A percentile compares a stretch with the other conserved stretches of the same genome.
Conservation (phyloP, 306 rosid genomes). For the Macrotyloma uniflorum region DNA sequence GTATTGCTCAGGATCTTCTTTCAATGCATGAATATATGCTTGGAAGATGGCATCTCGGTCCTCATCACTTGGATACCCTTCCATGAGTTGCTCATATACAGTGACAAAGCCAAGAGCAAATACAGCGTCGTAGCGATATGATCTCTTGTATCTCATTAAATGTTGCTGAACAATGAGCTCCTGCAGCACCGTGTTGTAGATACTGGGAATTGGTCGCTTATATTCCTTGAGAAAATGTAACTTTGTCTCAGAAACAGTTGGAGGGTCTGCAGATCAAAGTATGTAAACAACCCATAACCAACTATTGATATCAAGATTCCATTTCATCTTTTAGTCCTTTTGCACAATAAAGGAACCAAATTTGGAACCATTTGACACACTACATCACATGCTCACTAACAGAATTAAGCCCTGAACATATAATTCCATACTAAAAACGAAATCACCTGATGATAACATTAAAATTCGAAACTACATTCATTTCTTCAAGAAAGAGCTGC, state of each 20-base stretch:
- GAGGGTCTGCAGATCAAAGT: slow-evolving; percentile 60
- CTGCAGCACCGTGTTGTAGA: slow-evolving; percentile 86
- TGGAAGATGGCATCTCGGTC: slow-evolving; percentile 87
- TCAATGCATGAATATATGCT: slow-evolving; percentile 78
- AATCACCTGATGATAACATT: background rate
- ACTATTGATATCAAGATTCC: slow-evolving; percentile 12
- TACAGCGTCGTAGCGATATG: slow-evolving; percentile 83
- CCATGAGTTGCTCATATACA: slow-evolving; percentile 94
- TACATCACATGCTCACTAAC: slow-evolving; percentile 4
- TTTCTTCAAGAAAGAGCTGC: slow-evolving; percentile 12
- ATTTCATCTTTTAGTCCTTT: background rate
- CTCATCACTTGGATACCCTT: slow-evolving; percentile 94
- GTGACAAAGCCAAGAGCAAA: slow-evolving; percentile 96
- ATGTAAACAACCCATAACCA: slow-evolving; percentile 39
- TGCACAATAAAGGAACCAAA: slow-evolving; percentile 10
- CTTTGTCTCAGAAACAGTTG: slow-evolving; percentile 92
- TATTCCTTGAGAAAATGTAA: slow-evolving; percentile 79
- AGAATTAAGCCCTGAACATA: slow-evolving; percentile 2
- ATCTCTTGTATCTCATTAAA: slow-evolving; percentile 87
- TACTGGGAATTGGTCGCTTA: slow-evolving; percentile 89
- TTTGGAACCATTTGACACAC: slow-evolving; percentile 12
- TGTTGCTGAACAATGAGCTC: slow-evolving; percentile 98
- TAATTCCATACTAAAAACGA: background rate
- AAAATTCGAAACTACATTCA: background rate
- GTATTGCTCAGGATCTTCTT: slow-evolving; percentile 87